phyloP scores from a whole-genome alignment of 2,329 filamentous ascomycete species.

The Paecilomyces dactylethromorphus region DNA sequence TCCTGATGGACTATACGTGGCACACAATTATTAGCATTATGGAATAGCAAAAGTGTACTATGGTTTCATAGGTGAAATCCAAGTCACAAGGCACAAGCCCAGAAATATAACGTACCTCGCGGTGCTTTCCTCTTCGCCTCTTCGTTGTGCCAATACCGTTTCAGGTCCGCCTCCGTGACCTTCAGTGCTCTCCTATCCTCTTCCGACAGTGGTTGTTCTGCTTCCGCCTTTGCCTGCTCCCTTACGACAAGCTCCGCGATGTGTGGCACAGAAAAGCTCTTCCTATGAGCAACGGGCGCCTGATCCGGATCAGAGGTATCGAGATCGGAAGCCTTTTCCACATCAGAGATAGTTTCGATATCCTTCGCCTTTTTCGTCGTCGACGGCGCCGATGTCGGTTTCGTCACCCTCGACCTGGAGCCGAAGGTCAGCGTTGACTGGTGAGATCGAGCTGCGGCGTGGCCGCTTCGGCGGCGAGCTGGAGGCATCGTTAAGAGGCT shows the following conservation, averaged over 20 bases:
- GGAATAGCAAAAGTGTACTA: background rate
- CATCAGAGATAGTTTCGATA: slow-evolving; percentile 3
- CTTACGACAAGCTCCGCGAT: slow-evolving; percentile 30
- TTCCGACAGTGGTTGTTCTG: slow-evolving; percentile 23
- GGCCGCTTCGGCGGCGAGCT: slow-evolving; percentile 29
- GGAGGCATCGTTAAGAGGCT: slow-evolving; percentile 30
- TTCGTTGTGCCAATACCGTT: slow-evolving; percentile 68
- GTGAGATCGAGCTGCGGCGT: slow-evolving; percentile 32
- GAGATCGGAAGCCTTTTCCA: slow-evolving; percentile 5
- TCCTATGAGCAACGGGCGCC: slow-evolving; percentile 13
- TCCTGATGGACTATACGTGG: slow-evolving; percentile 61
- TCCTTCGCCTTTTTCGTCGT: slow-evolving; percentile 14
- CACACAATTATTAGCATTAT: background rate
- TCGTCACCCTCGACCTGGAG: slow-evolving; percentile 52
- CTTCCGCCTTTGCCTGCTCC: slow-evolving; percentile 44
- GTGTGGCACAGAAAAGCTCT: slow-evolving; percentile 22
- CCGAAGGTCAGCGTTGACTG: slow-evolving; percentile 61
- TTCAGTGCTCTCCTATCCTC: slow-evolving; percentile 49
- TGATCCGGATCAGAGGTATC: slow-evolving; percentile 22
- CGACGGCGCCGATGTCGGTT: slow-evolving; percentile 38
- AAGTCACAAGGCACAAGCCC: background rate
- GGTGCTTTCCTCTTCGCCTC: slow-evolving; percentile 63
- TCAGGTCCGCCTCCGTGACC: slow-evolving; percentile 62
- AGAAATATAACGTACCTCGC: slow-evolving; percentile 36
- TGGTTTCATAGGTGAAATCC: background rate